Conservation (phyloP, 2,329 filamentous ascomycete genomes). For the Colletotrichum tropicale region DNA sequence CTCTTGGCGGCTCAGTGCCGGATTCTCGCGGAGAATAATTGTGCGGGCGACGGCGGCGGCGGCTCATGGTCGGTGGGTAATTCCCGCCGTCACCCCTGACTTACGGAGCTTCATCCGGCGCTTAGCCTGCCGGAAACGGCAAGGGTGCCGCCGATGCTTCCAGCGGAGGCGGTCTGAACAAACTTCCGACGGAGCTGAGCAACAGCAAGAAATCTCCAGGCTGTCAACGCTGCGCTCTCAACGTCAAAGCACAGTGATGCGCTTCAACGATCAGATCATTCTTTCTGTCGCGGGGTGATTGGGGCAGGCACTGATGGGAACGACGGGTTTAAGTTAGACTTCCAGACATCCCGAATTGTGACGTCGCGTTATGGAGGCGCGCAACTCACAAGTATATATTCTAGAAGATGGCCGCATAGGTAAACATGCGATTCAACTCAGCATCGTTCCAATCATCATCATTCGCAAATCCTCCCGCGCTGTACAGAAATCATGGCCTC, state of each 20-base stretch:
- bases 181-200: neutral
- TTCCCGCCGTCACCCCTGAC: neutral
- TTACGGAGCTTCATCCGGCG: neutral
- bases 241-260: neutral
- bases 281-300: neutral
- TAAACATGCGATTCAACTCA: neutral
- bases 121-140: neutral
- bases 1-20: neutral
- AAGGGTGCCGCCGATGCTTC: neutral
- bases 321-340: neutral
- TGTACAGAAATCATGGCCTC: neutral
- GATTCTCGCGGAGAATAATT: neutral
- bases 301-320: neutral
- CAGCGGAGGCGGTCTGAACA: neutral
- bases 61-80: neutral
- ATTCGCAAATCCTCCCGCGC: neutral
- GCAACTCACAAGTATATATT: neutral
- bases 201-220: neutral
- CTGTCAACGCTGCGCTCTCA: neutral
- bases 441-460: neutral
- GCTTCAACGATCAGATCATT: neutral
- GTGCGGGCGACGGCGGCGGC: neutral
- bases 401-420: accelerated
- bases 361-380: neutral
- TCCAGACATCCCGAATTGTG: neutral